These are phyloP conservation scores for Fusarium lateritium DNA, from an alignment of 2,329 filamentous ascomycete genomes.

Conservation along the genomic window DNA sequence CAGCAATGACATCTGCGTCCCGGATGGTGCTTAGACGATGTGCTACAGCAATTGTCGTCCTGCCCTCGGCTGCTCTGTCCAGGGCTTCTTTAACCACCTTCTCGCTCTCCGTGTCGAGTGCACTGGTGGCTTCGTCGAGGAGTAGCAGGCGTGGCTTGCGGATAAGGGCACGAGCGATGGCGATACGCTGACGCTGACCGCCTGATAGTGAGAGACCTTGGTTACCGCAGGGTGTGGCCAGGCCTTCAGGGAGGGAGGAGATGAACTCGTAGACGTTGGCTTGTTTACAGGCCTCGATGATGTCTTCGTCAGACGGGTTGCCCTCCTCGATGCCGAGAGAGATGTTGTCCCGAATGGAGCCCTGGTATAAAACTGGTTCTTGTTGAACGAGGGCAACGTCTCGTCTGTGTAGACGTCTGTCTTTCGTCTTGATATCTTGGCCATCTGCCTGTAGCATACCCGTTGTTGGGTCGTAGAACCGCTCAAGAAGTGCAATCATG, in stretches of 20 bases:
- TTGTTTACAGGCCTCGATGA: slow-evolving; percentile 66
- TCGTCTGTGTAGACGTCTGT: slow-evolving; percentile 53
- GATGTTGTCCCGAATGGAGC: slow-evolving; percentile 70
- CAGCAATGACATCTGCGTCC: slow-evolving; percentile 74
- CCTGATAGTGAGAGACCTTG: slow-evolving; percentile 79
- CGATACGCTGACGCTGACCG: slow-evolving; percentile 80
- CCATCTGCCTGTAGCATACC: slow-evolving; percentile 52
- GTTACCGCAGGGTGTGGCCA: slow-evolving; percentile 75
- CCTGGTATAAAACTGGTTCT: slow-evolving; percentile 61
- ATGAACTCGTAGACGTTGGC: slow-evolving; percentile 72
- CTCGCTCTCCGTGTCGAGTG: slow-evolving; percentile 76
- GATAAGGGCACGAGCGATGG: slow-evolving; percentile 80
- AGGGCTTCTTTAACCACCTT: slow-evolving; percentile 75
- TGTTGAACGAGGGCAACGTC: slow-evolving; percentile 60
- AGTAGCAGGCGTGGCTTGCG: slow-evolving; percentile 76
- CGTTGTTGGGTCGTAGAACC: slow-evolving; percentile 58
- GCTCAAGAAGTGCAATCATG: slow-evolving; percentile 66
- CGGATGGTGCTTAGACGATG: slow-evolving; percentile 70
- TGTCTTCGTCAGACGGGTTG: slow-evolving; percentile 54
- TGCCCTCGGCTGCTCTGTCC: slow-evolving; percentile 59
- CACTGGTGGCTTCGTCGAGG: slow-evolving; percentile 79
- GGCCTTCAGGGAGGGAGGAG: slow-evolving; percentile 69
- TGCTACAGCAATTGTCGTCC: slow-evolving; percentile 75
- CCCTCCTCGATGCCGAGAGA: slow-evolving; percentile 60
- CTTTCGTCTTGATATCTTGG: slow-evolving; percentile 49